Evolutionary conservation across 2,329 filamentous ascomycete species (phyloP), one percentile per base, ranked within the genome.

Genomic region (Aspergillus viridinutans): DNA sequence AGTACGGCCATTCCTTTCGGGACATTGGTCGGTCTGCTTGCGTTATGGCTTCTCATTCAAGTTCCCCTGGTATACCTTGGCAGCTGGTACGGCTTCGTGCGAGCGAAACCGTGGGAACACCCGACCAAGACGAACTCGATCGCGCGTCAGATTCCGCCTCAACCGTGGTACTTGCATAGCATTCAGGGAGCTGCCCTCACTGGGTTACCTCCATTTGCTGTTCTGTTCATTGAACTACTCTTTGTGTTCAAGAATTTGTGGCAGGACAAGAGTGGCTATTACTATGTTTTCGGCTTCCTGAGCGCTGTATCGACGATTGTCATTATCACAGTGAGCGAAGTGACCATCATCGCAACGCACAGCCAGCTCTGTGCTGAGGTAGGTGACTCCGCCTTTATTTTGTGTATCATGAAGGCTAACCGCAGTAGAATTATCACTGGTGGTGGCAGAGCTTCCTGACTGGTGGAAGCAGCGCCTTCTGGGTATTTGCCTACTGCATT

Each of bases 191-290:
- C 88, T 8, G 75, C 95, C 32, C 75, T 94, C 9, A 88, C 89
- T 0, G 91, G 91, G 1, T 76, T 94, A 20, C 83, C 93, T 7
- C 90, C 91, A 0, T 96, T 96, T 69, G 89, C 89, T 2, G 90
- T 95, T 55, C 87, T 95, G 64, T 94, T 93, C 72, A 90, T 95
- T 67, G 90, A 95, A 75, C 81, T 95, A 14, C 80, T 93, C 45
- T 94, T 92, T 70, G 87, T 94, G 51, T 94, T 95, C 75, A 90
- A 91, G 75, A 92, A 88, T 50, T 74, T 95, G 35, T 94, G 90
- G 89, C 88, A 92, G 72, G 91, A 95, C 74, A 95, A 95, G 79
- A 91, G 86, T 68, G 90, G 90, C 6, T 95, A 92, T 74, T 96
- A 96, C 75, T 96, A 96, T 73, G 87, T 95, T 23, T 96, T 94